Evolutionary conservation across 1,284 basidiomycete genomes (phyloP).

Genomic region (Golubevia sp.): DNA sequence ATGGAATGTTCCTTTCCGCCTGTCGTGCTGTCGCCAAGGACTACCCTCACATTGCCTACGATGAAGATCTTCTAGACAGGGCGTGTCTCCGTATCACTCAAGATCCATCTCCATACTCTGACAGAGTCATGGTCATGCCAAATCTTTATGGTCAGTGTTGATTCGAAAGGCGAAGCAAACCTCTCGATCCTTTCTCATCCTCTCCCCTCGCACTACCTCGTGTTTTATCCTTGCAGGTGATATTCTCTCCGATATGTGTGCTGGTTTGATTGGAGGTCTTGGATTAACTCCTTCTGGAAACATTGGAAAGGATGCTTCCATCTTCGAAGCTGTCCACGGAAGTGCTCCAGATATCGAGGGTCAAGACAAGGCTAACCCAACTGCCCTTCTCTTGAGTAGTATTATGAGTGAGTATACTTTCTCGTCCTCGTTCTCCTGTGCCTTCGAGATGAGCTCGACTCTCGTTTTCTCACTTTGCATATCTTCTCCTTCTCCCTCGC

Average conservation of each 20-base stretch:
- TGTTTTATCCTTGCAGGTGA: conserved; percentile 64
- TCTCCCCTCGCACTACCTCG: not conserved
- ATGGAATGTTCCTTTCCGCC: conserved; percentile 98
- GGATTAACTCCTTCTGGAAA: conserved; percentile 98
- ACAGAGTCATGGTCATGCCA: conserved; percentile 99
- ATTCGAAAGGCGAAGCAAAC: not conserved
- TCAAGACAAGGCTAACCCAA: conserved; percentile 91
- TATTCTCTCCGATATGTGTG: conserved; percentile 98
- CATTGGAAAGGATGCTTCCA: conserved; percentile 96
- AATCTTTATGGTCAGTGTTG: conserved; percentile 81
- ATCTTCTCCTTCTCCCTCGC: not conserved
- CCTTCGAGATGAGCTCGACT: conserved; percentile 14
- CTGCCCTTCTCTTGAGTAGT: conserved; percentile 88
- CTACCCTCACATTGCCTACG: conserved; percentile 89
- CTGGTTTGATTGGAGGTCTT: conserved; percentile 95
- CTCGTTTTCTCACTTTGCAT: conserved; percentile 5
- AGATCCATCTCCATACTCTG: conserved; percentile 90
- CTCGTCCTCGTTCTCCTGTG: conserved; percentile 77
- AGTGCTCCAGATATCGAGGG: conserved; percentile 67
- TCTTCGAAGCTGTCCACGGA: conserved; percentile 99
- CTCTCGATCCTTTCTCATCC: not conserved
- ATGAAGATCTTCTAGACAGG: conserved; percentile 96
- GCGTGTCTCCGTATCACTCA: conserved; percentile 82
- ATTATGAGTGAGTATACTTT: conserved; percentile 73
- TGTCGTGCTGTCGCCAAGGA: conserved; percentile 96